phyloP scores from a whole-genome alignment of 108 stramenopile genomes.

The Cyclotella sp. region DNA sequence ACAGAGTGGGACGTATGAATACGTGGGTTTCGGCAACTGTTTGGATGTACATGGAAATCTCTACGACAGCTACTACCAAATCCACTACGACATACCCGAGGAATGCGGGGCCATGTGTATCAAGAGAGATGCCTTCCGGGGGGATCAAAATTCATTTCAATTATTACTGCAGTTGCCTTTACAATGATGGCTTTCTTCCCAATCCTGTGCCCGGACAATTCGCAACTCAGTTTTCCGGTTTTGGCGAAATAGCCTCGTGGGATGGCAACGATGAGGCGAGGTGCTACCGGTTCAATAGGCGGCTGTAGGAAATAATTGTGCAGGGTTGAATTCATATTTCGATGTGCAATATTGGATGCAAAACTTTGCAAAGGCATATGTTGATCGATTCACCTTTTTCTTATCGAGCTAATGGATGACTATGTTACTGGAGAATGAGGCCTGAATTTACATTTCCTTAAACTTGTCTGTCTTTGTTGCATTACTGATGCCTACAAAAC shows the following conservation, averaged over 20 bases:
- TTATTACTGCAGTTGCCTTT: not conserved
- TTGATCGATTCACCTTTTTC: too few species aligned
- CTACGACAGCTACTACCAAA: not conserved
- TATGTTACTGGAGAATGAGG: too few species aligned
- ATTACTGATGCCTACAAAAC: too few species aligned
- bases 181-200: not conserved
- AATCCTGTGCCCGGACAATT: not conserved
- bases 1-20: not conserved
- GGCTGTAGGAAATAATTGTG: too few species aligned
- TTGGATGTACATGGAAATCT: not conserved
- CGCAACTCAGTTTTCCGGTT: not conserved
- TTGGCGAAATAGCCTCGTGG: not conserved
- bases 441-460: too few species aligned
- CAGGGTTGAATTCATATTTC: too few species aligned
- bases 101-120: not conserved
- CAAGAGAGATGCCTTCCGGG: not conserved
- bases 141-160: not conserved
- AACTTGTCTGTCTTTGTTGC: too few species aligned
- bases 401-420: too few species aligned
- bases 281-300: not conserved
- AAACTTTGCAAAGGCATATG: too few species aligned
- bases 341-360: too few species aligned
- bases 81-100: not conserved
- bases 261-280: not conserved
- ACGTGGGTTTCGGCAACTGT: not conserved